A percentile compares a stretch with the other conserved stretches of the same genome.
phyloP scores from a whole-genome alignment of 345 rosid genomes.

The Gossypium arboreum region DNA sequence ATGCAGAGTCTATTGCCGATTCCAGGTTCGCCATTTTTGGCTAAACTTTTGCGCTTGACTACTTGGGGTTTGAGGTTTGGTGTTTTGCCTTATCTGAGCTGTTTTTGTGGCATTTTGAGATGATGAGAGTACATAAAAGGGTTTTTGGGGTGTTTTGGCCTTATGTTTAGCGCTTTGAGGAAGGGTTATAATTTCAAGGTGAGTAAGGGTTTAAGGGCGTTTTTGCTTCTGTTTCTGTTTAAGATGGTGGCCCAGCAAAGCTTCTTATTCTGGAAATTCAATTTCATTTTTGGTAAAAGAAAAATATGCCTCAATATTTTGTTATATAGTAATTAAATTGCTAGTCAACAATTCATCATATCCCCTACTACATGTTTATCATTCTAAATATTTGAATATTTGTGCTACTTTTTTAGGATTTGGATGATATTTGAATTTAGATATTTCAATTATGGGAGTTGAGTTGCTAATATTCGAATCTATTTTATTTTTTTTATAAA shows the following conservation, averaged over 20 bases:
- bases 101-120: background rate
- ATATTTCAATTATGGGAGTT: too few species aligned
- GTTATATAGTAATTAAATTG: too few species aligned
- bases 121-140: background rate
- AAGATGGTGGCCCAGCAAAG: background rate
- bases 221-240: background rate
- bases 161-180: background rate
- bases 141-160: background rate
- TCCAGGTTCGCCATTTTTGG: conserved; percentile 58
- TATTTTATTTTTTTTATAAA: too few species aligned
- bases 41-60: background rate
- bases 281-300: too few species aligned
- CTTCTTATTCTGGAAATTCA: conserved; percentile 5
- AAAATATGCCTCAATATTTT: too few species aligned
- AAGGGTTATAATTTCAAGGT: background rate
- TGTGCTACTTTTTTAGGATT: too few species aligned
- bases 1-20: conserved; percentile 76
- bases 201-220: background rate
- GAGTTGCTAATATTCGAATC: too few species aligned
- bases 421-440: too few species aligned
- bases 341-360: too few species aligned
- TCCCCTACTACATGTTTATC: too few species aligned
- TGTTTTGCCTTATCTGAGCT: conserved; percentile 10
- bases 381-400: too few species aligned
- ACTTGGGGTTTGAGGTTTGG: background rate